A percentile compares a stretch with the other conserved stretches of the same genome.
These are phyloP conservation scores for Neonectria neomacrospora DNA, from an alignment of 2,329 filamentous ascomycete genomes.

Conservation along the genomic window DNA sequence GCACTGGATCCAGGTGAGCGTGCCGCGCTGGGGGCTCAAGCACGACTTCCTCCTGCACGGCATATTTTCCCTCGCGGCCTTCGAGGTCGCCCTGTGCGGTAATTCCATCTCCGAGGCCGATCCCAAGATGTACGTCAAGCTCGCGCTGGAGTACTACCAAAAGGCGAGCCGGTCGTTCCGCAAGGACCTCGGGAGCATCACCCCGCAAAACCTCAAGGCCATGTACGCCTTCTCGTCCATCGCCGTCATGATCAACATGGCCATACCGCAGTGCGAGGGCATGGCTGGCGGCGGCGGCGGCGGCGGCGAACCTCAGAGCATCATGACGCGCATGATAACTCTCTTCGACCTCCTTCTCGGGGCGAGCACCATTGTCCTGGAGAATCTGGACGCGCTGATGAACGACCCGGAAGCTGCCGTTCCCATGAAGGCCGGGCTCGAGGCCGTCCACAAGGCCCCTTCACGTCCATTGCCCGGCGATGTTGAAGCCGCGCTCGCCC, in stretches of 20 bases:
- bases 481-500: constrained; percentile 27
- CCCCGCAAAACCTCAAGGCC: constrained; percentile 34
- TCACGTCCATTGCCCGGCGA: background rate
- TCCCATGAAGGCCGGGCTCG: constrained; percentile 10
- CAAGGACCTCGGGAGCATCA: constrained; percentile 35
- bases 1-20: constrained; percentile 47
- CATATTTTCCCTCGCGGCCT: constrained; percentile 42
- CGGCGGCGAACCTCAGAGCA: constrained; percentile 25
- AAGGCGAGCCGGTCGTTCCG: constrained; percentile 39
- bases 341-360: constrained; percentile 39
- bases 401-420: constrained; percentile 9
- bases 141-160: constrained; percentile 42
- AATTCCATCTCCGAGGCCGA: constrained; percentile 30
- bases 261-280: constrained; percentile 36
- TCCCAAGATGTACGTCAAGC: constrained; percentile 32
- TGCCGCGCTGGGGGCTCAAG: constrained; percentile 51
- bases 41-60: constrained; percentile 54
- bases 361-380: constrained; percentile 32
- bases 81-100: constrained; percentile 39
- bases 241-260: constrained; percentile 40
- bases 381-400: constrained; percentile 33
- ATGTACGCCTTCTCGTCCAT: constrained; percentile 42
- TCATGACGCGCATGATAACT: constrained; percentile 32
- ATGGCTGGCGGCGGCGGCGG: constrained; percentile 19
- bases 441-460: constrained; percentile 4